These are phyloP conservation scores for Xylariaceae sp. DNA, from an alignment of 2,329 filamentous ascomycete genomes.

Conservation along the genomic window DNA sequence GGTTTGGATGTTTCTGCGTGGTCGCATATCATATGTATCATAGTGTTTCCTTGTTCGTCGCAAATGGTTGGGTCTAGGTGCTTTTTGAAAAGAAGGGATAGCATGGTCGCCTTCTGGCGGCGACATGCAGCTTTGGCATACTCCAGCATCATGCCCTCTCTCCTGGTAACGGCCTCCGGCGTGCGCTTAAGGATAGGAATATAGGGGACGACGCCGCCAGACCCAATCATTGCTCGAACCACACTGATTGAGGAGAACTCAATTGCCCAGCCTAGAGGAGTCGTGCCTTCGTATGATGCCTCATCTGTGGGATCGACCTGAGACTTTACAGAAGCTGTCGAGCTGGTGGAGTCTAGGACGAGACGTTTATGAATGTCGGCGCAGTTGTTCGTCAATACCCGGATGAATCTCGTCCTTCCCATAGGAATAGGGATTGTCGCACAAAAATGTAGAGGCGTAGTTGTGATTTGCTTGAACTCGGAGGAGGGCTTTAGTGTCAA, in stretches of 20 bases:
- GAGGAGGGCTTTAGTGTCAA: neutral
- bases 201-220: neutral
- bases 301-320: neutral
- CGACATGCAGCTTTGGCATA: constrained; percentile 18
- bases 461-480: neutral
- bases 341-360: neutral
- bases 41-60: constrained; percentile 19
- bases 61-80: constrained; percentile 8
- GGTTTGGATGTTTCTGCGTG: constrained; percentile 10
- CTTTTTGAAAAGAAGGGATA: constrained; percentile 4
- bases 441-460: constrained; percentile 6
- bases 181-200: neutral
- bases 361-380: constrained; percentile 16
- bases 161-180: neutral
- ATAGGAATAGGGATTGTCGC: neutral
- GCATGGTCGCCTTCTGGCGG: constrained; percentile 13
- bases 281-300: constrained; percentile 11
- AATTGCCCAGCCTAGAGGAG: constrained; percentile 23
- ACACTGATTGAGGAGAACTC: constrained; percentile 3
- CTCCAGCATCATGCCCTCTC: neutral
- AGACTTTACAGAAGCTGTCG: neutral
- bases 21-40: constrained; percentile 20
- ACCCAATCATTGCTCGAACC: constrained; percentile 3
- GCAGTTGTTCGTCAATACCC: neutral
- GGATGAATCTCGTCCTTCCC: neutral